Evolutionary conservation across 495 filamentous ascomycete species (phyloP).

Genomic region (Aspergillus affinis): DNA sequence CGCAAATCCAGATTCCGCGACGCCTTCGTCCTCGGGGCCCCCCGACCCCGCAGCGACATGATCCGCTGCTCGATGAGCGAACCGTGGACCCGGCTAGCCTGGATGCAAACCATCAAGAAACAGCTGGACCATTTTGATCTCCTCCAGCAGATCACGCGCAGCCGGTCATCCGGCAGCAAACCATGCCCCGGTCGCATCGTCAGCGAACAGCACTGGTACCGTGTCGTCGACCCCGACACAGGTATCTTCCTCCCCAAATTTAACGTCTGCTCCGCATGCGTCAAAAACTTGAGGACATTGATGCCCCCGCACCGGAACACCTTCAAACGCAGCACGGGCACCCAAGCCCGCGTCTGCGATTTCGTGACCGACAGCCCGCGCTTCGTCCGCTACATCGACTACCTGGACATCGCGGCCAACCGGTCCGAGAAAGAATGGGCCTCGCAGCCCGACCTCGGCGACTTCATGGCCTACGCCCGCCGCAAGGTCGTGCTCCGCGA

Average conservation of each 20-base stretch:
- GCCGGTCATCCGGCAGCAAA: conserved; percentile 32
- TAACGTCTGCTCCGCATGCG: conserved; percentile 54
- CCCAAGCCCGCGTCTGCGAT: conserved; percentile 45
- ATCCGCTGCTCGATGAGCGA: conserved; percentile 60
- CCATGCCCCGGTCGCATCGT: conserved; percentile 54
- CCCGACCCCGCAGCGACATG: conserved; percentile 38
- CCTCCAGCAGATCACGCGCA: conserved; percentile 52
- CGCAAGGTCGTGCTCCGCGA: conserved; percentile 51
- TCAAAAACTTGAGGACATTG: conserved; percentile 50
- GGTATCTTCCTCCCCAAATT: conserved; percentile 53
- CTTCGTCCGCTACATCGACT: conserved; percentile 62
- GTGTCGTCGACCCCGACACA: conserved; percentile 54
- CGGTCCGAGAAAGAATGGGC: conserved; percentile 35
- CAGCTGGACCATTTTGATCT: conserved; percentile 51
- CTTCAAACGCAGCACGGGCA: conserved; percentile 37
- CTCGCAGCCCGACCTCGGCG: conserved; percentile 44
- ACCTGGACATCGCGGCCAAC: conserved; percentile 56
- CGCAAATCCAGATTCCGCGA: conserved; percentile 52
- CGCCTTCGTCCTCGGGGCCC: conserved; percentile 49
- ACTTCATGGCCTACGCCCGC: conserved; percentile 51
- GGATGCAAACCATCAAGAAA: conserved; percentile 61
- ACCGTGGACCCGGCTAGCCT: conserved; percentile 67
- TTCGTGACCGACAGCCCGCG: conserved; percentile 51
- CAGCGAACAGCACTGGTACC: conserved; percentile 55
- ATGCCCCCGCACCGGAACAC: conserved; percentile 51